These are phyloP conservation scores for Suillus paluster DNA, from an alignment of 768 basidiomycete species.

Conservation along the genomic window DNA sequence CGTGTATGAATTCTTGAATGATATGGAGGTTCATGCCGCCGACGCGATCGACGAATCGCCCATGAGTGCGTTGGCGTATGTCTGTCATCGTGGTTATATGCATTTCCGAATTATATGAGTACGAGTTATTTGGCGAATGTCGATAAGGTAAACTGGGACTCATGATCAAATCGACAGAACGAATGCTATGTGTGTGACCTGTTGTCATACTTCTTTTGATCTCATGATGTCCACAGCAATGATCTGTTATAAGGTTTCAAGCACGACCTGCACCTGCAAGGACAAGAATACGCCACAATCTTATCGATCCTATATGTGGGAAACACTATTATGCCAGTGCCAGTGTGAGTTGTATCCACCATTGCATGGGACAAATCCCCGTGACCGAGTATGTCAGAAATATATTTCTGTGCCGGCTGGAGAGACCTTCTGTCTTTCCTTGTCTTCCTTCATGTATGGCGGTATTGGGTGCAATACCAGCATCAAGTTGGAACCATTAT, in stretches of 20 bases:
- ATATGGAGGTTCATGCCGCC: background rate
- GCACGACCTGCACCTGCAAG: conserved; percentile 24
- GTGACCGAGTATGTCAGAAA: conserved; percentile 17
- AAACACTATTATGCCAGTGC: conserved; percentile 31
- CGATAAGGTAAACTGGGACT: background rate
- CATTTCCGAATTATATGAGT: conserved; percentile 11
- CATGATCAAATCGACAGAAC: conserved; percentile 10
- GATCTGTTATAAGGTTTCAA: conserved; percentile 29
- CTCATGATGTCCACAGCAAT: background rate
- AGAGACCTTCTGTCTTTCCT: conserved; percentile 26
- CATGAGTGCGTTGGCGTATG: background rate
- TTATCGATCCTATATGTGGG: conserved; percentile 28
- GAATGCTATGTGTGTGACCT: conserved; percentile 5
- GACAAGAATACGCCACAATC: conserved; percentile 27
- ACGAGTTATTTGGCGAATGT: background rate
- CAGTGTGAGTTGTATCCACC: conserved; percentile 14
- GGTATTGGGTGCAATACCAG: conserved; percentile 42
- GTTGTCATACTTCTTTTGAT: no score
- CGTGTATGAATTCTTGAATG: no score
- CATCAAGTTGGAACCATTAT: conserved; percentile 24
- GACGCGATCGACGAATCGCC: no score
- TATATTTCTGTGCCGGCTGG: conserved; percentile 35
- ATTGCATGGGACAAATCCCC: background rate
- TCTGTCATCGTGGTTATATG: conserved; percentile 12
- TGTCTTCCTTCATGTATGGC: conserved; percentile 26